Evolutionary conservation across 768 basidiomycete species (phyloP).

Genomic region (Hericium alpestre): DNA sequence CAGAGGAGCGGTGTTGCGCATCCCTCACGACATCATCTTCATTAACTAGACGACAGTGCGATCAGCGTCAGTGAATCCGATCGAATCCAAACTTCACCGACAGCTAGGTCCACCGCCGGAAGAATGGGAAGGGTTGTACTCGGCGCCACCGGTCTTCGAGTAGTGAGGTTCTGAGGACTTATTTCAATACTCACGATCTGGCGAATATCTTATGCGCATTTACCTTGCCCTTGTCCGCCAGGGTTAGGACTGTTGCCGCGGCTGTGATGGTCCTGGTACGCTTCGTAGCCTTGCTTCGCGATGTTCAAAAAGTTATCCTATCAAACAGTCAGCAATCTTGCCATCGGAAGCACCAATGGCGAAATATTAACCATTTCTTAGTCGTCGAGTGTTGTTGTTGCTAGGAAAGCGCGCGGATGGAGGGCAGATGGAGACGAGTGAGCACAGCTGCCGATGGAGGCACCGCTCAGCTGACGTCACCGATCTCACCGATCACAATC

Average conservation of each 20-base stretch:
- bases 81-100: slow-evolving; percentile 5
- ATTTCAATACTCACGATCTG: not conserved
- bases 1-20: slow-evolving; percentile 35
- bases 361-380: not conserved
- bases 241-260: slow-evolving; percentile 30
- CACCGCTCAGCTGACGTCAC: not conserved
- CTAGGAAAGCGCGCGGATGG: not conserved
- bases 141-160: slow-evolving; percentile 50
- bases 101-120: slow-evolving; percentile 14
- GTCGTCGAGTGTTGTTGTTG: not conserved
- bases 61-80: slow-evolving; percentile 3
- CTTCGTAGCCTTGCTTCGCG: slow-evolving; percentile 55
- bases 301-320: slow-evolving; percentile 61
- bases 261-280: slow-evolving; percentile 28
- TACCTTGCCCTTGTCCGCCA: not conserved
- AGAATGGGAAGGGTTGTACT: slow-evolving; percentile 51
- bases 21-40: slow-evolving; percentile 47
- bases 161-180: slow-evolving; percentile 2
- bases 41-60: slow-evolving; percentile 36
- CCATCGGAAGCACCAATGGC: not conserved
- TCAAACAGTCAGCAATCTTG: not conserved
- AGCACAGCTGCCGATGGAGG: not conserved
- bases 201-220: not conserved
- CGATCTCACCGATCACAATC: no score
- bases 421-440: not conserved